Evolutionary conservation across 2,329 filamentous ascomycete genomes (phyloP), one percentile per base, ranked within the genome.

Genomic region (Botrytis tulipae): DNA sequence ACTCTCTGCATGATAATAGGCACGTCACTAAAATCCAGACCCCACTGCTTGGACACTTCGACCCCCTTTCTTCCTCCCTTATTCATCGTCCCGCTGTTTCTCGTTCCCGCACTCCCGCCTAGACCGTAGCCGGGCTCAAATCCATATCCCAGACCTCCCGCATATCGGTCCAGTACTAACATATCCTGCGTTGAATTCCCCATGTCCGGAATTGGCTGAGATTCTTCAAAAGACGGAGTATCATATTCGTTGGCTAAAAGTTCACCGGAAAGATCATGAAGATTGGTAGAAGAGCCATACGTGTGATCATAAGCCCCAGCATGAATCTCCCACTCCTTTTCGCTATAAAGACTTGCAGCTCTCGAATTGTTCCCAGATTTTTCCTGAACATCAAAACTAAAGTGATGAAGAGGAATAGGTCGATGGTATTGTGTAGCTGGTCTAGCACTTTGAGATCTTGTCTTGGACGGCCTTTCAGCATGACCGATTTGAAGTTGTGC

Each of bases 11-110:
- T 62, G 29, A 78, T 72, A 14, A 78, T 73, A 12, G 77, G 78
- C n/a, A 78, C 76, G 73, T 78, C 77, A 61, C 72, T 76, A 10
- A 79, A 74, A 73, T 78, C 77, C 46, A 78, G 69, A 1, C 77
- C 78, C 71, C 73, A 78, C 8, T 59, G 35, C 66, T 73, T 48
- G 51, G 71, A 75, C 1, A 65, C 74, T 10, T 59, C 62, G 14
- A 72, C 71, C 9, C 75, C 73, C 44, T 77, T 78, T 22, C 76
- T 70, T 4, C 71, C 67, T 4, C 44, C 73, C 37, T 46, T 48
- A 9, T 66, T 67, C 73, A 75, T 48, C 32, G 67, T 71, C 0
- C 74, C 74, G 14, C 42, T 59, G 32, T 63, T 77, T 65, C 75
- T 73, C 42, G 72, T 74, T 10, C 74, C 77, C 8, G 76, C 75